Evolutionary conservation across 345 rosid genomes (phyloP), one percentile per base, ranked within the genome.

Genomic region (Salix suchowensis): DNA sequence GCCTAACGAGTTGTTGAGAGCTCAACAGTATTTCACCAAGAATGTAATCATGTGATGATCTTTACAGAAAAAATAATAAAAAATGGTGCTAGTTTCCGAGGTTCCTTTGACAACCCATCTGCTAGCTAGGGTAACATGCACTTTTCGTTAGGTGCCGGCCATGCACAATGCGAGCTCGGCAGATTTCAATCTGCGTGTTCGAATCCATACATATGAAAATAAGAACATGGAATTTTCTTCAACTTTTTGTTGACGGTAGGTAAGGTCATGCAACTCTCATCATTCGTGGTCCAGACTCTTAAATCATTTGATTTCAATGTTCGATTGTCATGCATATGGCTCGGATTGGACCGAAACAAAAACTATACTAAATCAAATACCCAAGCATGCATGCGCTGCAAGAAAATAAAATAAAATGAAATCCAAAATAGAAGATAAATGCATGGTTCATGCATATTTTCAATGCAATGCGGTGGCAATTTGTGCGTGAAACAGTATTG

Each of bases 231-330:
- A 65, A n/a, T 5, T 65, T 58, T 61, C 18, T 15, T 18, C 16
- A 30, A 8, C 28, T 5, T 14, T 44, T 37, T 15, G 66, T 32
- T 62, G 67, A 66, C 60, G 61, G 77, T n/a, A 74, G 78, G 76
- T 73, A 62, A 66, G 71, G 48, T 80, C 88, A 85, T 76, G 80
- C 80, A 46, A 32, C 26, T 76, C 18, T 54, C 60, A 21, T 61
- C 46, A 61, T 58, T 65, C 42, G 26, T 64, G 39, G 70, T 76
- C 73, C 70, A 72, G 79, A 66, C 72, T 39, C 26, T 40, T 28
- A 66, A 71, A 77, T 86, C 84, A 83, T 81, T 79, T 79, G 76
- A 77, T 54, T 64, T 67, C 71, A 44, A 67, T 82, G 76, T 19
- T 19, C 50, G 64, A 46, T 54, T 24, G 70, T 23, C 78, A 52